Conservation (phyloP, 2,329 filamentous ascomycete genomes). For the Talaromyces sp. region DNA sequence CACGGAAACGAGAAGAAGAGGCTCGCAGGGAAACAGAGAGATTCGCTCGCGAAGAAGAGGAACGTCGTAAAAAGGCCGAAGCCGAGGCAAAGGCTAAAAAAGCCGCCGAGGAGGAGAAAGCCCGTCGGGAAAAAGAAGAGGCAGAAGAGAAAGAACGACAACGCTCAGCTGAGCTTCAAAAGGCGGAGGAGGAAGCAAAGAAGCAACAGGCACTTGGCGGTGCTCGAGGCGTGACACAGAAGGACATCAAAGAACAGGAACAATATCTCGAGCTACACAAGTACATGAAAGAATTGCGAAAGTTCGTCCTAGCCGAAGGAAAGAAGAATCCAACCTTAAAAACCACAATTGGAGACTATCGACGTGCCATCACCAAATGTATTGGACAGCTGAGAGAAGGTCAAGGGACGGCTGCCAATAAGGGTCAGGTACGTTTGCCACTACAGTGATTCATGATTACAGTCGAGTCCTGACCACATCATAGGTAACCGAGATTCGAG, state of each 20-base stretch:
- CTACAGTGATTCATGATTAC: background rate
- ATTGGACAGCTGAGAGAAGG: conserved; percentile 69
- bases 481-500: conserved; percentile 48
- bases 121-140: conserved; percentile 35
- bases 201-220: conserved; percentile 31
- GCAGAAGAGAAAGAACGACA: conserved; percentile 35
- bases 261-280: conserved; percentile 62
- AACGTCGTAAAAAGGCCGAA: conserved; percentile 35
- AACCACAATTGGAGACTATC: conserved; percentile 66
- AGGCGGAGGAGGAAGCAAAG: conserved; percentile 27
- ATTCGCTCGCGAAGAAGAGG: conserved; percentile 44
- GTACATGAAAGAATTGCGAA: conserved; percentile 61
- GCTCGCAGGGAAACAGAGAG: conserved; percentile 43
- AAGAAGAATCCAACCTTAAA: conserved; percentile 61
- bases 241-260: conserved; percentile 46
- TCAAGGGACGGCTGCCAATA: conserved; percentile 57
- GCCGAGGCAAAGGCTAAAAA: conserved; percentile 41
- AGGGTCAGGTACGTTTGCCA: conserved; percentile 49
- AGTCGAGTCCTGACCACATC: conserved; percentile 19
- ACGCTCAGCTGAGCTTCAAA: conserved; percentile 31
- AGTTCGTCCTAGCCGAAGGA: conserved; percentile 55
- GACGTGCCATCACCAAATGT: conserved; percentile 67
- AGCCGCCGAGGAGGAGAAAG: conserved; percentile 36
- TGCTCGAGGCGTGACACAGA: conserved; percentile 28
- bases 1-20: conserved; percentile 37